Base-by-base conservation (phyloP, 1,139 yeast species). In the Debaryomycetaceae sp. region DNA sequence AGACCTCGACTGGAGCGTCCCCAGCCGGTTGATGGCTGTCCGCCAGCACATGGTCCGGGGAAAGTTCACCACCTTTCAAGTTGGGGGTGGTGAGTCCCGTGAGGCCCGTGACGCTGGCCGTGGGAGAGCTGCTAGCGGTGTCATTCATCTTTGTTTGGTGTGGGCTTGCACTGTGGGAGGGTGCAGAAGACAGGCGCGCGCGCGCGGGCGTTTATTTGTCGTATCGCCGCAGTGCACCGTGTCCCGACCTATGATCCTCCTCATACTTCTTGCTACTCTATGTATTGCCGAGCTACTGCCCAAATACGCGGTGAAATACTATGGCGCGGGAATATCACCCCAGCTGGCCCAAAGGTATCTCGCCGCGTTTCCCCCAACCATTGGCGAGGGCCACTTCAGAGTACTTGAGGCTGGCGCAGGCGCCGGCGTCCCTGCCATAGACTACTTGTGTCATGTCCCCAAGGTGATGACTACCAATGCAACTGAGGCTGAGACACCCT, bases 61-160 rank as follows among this genome's bases (percentile, higher is more conserved):
- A 35, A n/a, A 35, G 28, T 26, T 42, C 41, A 5, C 45, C 46
- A 17, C 38, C 35, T 12, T 39, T 39, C 13, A 44, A 34, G 27
- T 45, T 43, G 1, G 54, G 48, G 3, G 53, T 50, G 3, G 29
- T 44, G 41, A 25, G 49, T 42, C 2, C 45, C 12, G 29, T 12
- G 14, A 27, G 24, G 10, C 10, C 29, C 4, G 5, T 18, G 5
- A n/a, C n/a, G 24, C n/a, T 8, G 29, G 29, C 13, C 9, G 18
- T 18, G 5, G 27, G 8, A 4, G 29, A 27, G 23, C 10, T 19
- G 21, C n/a, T 19, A 19, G 10, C 10, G 21, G 21, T 19, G n/a
- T n/a, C n/a, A n/a, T n/a, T n/a, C n/a, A n/a, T n/a, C n/a, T n/a
- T n/a, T n/a, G n/a, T n/a, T n/a, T n/a, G n/a, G n/a, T n/a, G n/a